Conservation (phyloP, 306 rosid species). For the Aeschynomene evenia region DNA sequence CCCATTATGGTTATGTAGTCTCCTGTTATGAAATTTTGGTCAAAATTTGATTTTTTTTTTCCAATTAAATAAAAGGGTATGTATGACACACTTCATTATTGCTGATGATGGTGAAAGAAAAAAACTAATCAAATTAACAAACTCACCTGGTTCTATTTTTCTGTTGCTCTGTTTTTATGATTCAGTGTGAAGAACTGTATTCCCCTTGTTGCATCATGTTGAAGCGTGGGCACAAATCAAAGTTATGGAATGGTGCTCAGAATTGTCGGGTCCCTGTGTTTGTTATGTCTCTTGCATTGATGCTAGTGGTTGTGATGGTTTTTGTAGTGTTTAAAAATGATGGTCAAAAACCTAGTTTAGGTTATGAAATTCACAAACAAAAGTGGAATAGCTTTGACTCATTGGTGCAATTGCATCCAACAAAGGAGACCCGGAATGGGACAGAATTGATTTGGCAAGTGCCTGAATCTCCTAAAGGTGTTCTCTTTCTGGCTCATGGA, state of each 20-base stretch:
- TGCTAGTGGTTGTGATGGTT: slow-evolving; percentile 41
- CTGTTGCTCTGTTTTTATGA: neutral
- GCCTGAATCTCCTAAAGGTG: slow-evolving; percentile 77
- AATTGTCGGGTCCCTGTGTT: slow-evolving; percentile 35
- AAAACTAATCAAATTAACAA: neutral
- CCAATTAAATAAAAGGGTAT: neutral
- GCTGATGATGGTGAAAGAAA: neutral
- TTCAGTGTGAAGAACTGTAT: neutral
- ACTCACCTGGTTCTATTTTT: neutral
- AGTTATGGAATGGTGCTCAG: slow-evolving; percentile 42
- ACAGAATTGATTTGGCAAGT: slow-evolving; percentile 83
- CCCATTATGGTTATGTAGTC: slow-evolving; percentile 9
- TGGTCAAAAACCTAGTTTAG: slow-evolving; percentile 30
- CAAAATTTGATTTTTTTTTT: slow-evolving; percentile 13
- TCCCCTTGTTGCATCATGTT: slow-evolving; percentile 56
- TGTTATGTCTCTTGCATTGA: slow-evolving; percentile 37
- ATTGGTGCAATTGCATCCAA: slow-evolving; percentile 56
- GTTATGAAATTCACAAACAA: slow-evolving; percentile 37
- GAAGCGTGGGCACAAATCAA: slow-evolving; percentile 61
- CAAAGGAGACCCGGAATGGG: slow-evolving; percentile 57
- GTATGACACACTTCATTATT: neutral
- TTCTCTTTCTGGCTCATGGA: slow-evolving; percentile 92
- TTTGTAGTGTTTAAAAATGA: slow-evolving; percentile 27
- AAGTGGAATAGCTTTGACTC: slow-evolving; percentile 65
- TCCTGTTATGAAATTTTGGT: neutral